Base-by-base conservation (phyloP, 2,329 filamentous ascomycete genomes). In the Trichocomaceae sp. region DNA sequence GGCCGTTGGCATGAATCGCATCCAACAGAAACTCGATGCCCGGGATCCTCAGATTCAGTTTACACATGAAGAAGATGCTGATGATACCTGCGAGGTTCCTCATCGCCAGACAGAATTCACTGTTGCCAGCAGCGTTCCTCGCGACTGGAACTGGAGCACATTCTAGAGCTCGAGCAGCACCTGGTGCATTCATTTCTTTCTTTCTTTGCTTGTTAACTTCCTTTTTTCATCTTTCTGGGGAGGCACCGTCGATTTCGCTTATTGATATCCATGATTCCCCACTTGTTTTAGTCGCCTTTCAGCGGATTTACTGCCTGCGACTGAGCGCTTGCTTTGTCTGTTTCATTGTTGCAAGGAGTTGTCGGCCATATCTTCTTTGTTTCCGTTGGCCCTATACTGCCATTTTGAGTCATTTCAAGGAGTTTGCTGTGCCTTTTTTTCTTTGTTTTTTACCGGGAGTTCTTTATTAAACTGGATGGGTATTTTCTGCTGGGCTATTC, bases 101-200 rank as follows among this genome's bases (percentile, higher is more conserved):
- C 57, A 61, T 41, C 57, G 61, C 54, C 65, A 66, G 13, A 58
- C 66, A 19, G 77, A 78, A 19, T 56, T 56, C 37, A 48, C 57
- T 54, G 76, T 78, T 55, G 70, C 79, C 23, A 79, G 79, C 23
- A 82, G 79, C 63, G 74, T 82, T 55, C 79, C 80, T 51, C 75
- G 76, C 51, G 79, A 80, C 62, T 83, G 80, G 80, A 79, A 79
- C 64, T 83, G 80, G 81, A 83, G 80, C 69, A 83, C 81, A 33
- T 83, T 83, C 63, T 83, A 69, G 73, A 15, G 19, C 22, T 46
- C 2, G 20, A n/a, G 19, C n/a, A n/a, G n/a, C n/a, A 3, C 9
- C 7, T 29, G 26, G 26, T 4, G 12, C 8, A 5, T 33, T 35
- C 26, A n/a, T 29, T 29, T 5, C 26, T 29, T 10, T 29, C 7